These are phyloP conservation scores for Amesomyces nigricolor DNA, from an alignment of 2,329 filamentous ascomycete species.

Conservation along the genomic window DNA sequence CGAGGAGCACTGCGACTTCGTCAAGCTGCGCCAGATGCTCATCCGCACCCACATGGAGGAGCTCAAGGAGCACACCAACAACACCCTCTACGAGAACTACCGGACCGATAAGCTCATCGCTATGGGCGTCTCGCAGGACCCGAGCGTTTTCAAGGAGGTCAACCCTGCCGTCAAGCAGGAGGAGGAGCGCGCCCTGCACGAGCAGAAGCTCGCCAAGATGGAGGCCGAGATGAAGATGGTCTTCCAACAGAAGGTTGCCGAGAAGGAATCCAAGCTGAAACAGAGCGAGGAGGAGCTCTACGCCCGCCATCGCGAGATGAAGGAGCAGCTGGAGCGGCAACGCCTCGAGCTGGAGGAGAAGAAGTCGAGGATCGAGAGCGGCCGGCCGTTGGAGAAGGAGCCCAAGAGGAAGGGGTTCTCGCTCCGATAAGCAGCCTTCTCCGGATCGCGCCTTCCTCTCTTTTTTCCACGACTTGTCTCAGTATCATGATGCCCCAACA, in stretches of 20 bases:
- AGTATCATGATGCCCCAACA: conserved; percentile 55
- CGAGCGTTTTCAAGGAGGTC: conserved; percentile 99
- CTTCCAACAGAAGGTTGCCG: conserved; percentile 99
- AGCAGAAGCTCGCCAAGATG: conserved; percentile 99
- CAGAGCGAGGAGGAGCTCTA: conserved; percentile 99
- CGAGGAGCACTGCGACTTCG: conserved; percentile 99
- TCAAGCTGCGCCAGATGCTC: conserved; percentile 99
- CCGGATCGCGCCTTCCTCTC: conserved; percentile 23
- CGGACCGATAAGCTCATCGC: conserved; percentile 97
- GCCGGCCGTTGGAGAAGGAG: conserved; percentile 93
- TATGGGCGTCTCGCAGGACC: conserved; percentile 98
- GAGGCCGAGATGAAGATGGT: conserved; percentile 99
- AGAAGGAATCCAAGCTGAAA: conserved; percentile 99
- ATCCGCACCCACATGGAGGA: conserved; percentile 99
- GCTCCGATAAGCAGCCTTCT: conserved; percentile 63
- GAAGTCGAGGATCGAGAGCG: conserved; percentile 92
- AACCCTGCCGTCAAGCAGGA: conserved; percentile 99
- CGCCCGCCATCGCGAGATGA: conserved; percentile 98
- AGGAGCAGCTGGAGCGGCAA: conserved; percentile 96
- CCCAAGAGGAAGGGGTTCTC: conserved; percentile 99
- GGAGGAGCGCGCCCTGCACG: conserved; percentile 94
- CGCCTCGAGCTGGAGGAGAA: conserved; percentile 95
- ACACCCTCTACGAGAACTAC: conserved; percentile 98
- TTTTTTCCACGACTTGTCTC: conserved; percentile 41
- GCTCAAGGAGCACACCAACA: conserved; percentile 99